Evolutionary conservation across 2,329 filamentous ascomycete species (phyloP), one percentile per base, ranked within the genome.

Genomic region (Apiospora aurea): DNA sequence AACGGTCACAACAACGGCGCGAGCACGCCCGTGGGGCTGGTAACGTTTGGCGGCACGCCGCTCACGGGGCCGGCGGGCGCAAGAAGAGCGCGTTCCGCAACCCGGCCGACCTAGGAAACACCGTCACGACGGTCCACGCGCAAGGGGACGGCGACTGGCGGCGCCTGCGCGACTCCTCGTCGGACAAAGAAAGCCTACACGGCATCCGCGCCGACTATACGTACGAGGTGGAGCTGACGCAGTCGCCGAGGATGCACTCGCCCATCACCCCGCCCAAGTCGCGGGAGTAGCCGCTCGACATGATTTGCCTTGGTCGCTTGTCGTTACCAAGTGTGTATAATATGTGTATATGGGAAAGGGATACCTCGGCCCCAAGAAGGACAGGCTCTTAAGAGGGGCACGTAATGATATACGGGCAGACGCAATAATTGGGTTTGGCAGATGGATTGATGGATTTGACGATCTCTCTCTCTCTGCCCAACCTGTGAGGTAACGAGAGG

Each of bases 171-270:
- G 61, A 72, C 29, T 44, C 57, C 8, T 72, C 71, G 5, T 47
- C 44, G 29, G 29, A 69, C 14, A 51, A 66, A 29, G 69, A 72
- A 64, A 69, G 47, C 53, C 16, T 69, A 5, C 44, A 43, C n/a
- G 71, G 72, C 66, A 73, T 73, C 51, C 69, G 70, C 43, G 66
- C 72, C 21, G 73, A 71, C n/a, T 73, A 73, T 67, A 71, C 70
- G 16, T 74, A 70, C 24, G 69, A 69, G 21, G 72, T 74, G n/a
- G 73, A 73, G 64, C 61, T 67, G 38, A 67, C 71, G 38, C 72
- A 51, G 51, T 64, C 69, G 43, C 49, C 71, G n/a, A 46, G 18
- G 14, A 18, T 68, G 41, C 66, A 68, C 34, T 51, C 68, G 29
- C 46, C 47, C 34, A 41, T 41, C 47, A 29, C 18, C 47, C 29